These are phyloP conservation scores for Hygrophorus russula DNA, from an alignment of 768 basidiomycete genomes.

Conservation along the genomic window DNA sequence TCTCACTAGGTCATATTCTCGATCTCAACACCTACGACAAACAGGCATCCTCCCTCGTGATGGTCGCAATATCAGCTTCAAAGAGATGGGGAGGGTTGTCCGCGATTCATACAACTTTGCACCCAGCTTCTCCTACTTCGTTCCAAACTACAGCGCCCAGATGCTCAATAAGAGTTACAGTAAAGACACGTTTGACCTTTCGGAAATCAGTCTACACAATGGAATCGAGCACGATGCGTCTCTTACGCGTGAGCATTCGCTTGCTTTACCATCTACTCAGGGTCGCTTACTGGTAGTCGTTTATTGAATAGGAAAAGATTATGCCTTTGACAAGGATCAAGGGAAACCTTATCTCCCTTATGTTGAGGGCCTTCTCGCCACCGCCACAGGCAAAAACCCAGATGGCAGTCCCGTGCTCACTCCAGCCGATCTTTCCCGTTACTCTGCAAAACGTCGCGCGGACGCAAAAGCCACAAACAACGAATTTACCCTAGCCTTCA, in stretches of 20 bases:
- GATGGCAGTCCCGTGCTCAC: constrained; percentile 41
- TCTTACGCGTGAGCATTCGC: constrained; percentile 37
- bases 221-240: constrained; percentile 67
- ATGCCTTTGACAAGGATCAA: constrained; percentile 38
- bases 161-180: constrained; percentile 46
- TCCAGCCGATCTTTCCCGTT: constrained; percentile 42
- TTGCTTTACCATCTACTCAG: constrained; percentile 15
- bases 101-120: constrained; percentile 59
- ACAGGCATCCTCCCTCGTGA: constrained; percentile 55
- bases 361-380: constrained; percentile 44
- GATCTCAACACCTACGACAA: constrained; percentile 12
- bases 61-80: constrained; percentile 61
- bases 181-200: constrained; percentile 52
- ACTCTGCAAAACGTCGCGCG: constrained; percentile 48
- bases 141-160: constrained; percentile 47
- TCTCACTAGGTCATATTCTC: not conserved
- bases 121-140: constrained; percentile 55
- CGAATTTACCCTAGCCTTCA: constrained; percentile 35
- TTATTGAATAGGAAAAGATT: constrained; percentile 38
- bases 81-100: constrained; percentile 30
- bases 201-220: constrained; percentile 63
- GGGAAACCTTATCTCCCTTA: constrained; percentile 34
- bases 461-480: constrained; percentile 43
- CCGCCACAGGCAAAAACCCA: constrained; percentile 46
- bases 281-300: constrained; percentile 23